Evolutionary conservation across 495 filamentous ascomycete genomes (phyloP), one percentile per base, ranked within the genome.

Genomic region (Tuber melanosporum): DNA sequence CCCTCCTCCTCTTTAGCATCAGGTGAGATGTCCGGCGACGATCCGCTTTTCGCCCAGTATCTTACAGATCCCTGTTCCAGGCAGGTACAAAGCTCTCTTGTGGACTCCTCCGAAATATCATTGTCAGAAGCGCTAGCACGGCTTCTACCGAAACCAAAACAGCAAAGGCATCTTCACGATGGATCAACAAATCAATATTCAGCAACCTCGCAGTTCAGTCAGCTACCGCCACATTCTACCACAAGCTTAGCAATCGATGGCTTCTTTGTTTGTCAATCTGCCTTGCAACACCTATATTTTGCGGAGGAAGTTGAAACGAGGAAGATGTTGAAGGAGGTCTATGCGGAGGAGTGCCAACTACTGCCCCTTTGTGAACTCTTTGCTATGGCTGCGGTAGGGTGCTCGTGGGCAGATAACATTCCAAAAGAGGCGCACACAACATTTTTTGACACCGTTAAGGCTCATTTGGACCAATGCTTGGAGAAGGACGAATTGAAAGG

Each of bases 201-300:
- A 32, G 26, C 12, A 19, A 4, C 57, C 32, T 19, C 57, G 32
- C 26, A 36, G 8, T 17, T 8, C 26, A 17, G 3, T 19, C 26
- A 36, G 36, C 47, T 76, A 20, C 74, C 70, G 1, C 74, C 74
- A 57, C 73, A 76, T 9, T 70, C 71, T 41, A 76, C 74, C n/a
- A 76, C 74, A 10, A 43, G 71, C 45, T 62, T 72, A 71, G 74
- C 74, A 26, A 76, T 76, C 72, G 74, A 76, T 42, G 43, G 70
- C 10, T 44, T 73, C 26, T 44, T 76, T 32, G 70, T 42, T 26
- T 52, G 71, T 72, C 74, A 76, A n/a, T 76, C 74, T 20, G 70
- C 70, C 19, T 32, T 52, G 32, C 32, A 62, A 32, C 74, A 76
- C 44, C 36, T 76, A 10, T 52, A 72, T 32, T 73, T 76, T 32